Evolutionary conservation across 2,329 filamentous ascomycete species (phyloP).

Genomic region (Pseudodiploospora longispora): DNA sequence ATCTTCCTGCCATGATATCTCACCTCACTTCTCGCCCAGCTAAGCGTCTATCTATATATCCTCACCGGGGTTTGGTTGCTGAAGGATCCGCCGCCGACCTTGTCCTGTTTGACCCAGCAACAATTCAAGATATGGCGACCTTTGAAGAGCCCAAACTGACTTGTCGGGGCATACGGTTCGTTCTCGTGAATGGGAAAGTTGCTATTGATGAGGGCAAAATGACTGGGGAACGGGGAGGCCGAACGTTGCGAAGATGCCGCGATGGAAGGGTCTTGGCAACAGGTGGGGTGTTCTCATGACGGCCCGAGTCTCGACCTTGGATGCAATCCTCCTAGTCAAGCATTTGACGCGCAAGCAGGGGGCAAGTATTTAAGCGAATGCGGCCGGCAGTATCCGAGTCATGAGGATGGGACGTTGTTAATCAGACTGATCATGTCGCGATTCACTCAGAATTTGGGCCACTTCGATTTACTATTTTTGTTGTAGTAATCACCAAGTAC

Average conservation of each 20-base stretch:
- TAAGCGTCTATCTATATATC: constrained; percentile 15
- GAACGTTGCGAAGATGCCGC: constrained; percentile 10
- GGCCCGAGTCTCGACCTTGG: too few relatives aligned
- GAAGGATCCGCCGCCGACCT: constrained; percentile 16
- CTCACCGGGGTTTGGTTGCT: constrained; percentile 13
- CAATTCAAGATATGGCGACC: constrained; percentile 14
- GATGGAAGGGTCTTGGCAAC: constrained; percentile 11
- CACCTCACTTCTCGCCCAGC: constrained; percentile 16
- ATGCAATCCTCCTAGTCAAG: too few relatives aligned
- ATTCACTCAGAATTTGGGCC: too few relatives aligned
- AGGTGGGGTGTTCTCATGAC: not conserved
- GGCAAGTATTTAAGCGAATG: too few relatives aligned
- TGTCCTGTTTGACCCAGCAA: constrained; percentile 14
- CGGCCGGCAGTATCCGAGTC: too few relatives aligned
- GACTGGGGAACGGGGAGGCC: constrained; percentile 13
- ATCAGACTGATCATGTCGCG: too few relatives aligned
- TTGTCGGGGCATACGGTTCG: constrained; percentile 13
- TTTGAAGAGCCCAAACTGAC: constrained; percentile 14
- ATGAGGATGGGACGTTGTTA: too few relatives aligned
- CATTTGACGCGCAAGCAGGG: too few relatives aligned
- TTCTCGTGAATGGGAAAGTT: constrained; percentile 16
- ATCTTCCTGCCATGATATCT: constrained; percentile 14
- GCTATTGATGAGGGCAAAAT: constrained; percentile 14
- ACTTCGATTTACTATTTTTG: too few relatives aligned
- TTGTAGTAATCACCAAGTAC: too few relatives aligned